phyloP scores from a whole-genome alignment of 139 green algal species.

The Penium margaritaceum region DNA sequence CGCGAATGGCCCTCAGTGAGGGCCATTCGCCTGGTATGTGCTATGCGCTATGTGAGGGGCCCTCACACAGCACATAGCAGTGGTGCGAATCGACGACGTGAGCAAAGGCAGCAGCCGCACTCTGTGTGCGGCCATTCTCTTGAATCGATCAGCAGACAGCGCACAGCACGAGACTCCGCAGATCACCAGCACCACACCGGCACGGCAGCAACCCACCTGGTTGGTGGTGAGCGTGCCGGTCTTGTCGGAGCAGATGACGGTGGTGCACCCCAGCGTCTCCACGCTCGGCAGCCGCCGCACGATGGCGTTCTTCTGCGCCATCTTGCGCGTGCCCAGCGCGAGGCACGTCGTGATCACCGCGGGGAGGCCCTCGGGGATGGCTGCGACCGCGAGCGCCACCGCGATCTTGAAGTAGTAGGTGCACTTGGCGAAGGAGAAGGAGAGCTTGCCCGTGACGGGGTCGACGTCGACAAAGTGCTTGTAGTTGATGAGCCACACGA shows the following conservation, averaged over 20 bases:
- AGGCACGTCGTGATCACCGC: conserved; percentile 99
- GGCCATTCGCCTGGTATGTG: too few species aligned
- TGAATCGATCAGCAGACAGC: too few species aligned
- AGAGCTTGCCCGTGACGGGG: neutral
- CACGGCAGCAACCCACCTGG: conserved; percentile 60
- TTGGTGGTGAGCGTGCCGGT: conserved; percentile 89
- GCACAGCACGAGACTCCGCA: too few species aligned
- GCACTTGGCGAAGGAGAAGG: conserved; percentile 60
- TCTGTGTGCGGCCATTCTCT: too few species aligned
- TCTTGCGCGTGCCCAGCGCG: conserved; percentile 90
- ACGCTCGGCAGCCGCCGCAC: conserved; percentile 82
- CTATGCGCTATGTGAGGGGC: too few species aligned
- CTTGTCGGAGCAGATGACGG: conserved; percentile 93
- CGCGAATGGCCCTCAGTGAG: too few species aligned
- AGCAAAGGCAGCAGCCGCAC: too few species aligned
- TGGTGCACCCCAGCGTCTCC: conserved; percentile 96
- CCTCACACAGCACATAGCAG: too few species aligned
- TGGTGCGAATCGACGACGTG: too few species aligned
- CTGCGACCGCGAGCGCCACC: conserved; percentile 91
- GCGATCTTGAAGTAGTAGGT: conserved; percentile 76
- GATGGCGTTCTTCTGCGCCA: conserved; percentile 77
- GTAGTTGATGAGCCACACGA: conserved; percentile 99
- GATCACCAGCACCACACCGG: too few species aligned
- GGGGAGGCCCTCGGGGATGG: conserved; percentile 95
- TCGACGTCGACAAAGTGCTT: conserved; percentile 69